Percentiles rank a stretch among this genome's conserved stretches.
Evolutionary conservation across 225 moss, liverwort and hornwort genomes (phyloP).

Genomic region (Rhytidiadelphus loreus): DNA sequence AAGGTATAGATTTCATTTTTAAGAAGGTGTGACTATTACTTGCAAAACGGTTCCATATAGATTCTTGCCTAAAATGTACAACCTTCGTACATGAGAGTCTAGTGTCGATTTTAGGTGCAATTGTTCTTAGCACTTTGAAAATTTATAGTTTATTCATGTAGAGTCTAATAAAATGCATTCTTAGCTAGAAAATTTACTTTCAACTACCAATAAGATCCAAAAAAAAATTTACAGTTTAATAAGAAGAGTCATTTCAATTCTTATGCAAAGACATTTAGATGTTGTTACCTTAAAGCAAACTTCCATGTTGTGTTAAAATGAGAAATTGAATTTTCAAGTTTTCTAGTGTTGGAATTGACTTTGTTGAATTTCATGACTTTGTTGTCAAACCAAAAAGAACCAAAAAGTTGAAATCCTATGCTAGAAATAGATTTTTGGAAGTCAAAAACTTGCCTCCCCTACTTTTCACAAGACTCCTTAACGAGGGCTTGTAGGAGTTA

Average conservation of each 20-base stretch:
- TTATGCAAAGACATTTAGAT: background rate
- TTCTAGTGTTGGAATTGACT: background rate
- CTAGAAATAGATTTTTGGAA: background rate
- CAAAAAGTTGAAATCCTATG: background rate
- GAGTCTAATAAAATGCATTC: background rate
- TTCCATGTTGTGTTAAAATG: background rate
- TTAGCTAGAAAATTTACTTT: background rate
- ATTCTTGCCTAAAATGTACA: background rate
- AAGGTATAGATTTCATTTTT: too few species aligned
- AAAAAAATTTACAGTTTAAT: background rate
- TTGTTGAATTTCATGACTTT: background rate
- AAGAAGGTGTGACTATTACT: too few species aligned
- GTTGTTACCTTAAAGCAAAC: background rate
- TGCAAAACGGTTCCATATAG: background rate
- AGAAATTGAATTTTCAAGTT: background rate
- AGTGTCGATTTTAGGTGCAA: background rate
- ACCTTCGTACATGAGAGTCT: background rate
- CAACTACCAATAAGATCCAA: background rate
- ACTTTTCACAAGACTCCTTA: rapidly evolving
- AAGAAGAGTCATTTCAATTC: background rate
- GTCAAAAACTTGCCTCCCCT: background rate
- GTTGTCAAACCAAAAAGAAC: background rate
- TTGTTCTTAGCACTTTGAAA: background rate
- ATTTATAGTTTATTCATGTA: background rate
- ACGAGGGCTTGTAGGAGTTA: too few species aligned